Base-by-base conservation (phyloP, 2,329 filamentous ascomycete species). In the Claviceps sp. region DNA sequence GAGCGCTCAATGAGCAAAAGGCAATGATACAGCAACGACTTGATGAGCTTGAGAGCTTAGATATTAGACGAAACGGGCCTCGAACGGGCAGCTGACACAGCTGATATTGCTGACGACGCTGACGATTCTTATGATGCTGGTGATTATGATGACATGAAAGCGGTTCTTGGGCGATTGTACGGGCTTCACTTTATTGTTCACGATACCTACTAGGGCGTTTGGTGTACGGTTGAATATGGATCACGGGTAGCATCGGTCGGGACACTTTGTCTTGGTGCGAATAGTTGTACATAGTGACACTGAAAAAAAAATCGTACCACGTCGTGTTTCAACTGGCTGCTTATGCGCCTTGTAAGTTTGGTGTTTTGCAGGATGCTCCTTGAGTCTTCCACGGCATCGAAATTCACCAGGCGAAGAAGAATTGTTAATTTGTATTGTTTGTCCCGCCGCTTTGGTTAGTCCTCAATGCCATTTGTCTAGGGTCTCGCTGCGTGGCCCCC, bases 11-110 rank as follows among this genome's bases (percentile, higher is more conserved):
- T 20, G 62, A 61, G n/a, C 65, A 68, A 34, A 67, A 68, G 49
- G 64, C 59, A 11, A 60, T 59, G 14, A 67, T 69, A 24, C 63
- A 67, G 52, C 63, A 62, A 18, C 65, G 66, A 16, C 62, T 68
- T 18, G 61, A 67, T 43, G 61, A 68, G 57, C 52, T 69, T 49
- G 62, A 67, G 52, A 52, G 48, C 20, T 22, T 22, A 5, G 43
- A 52, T 36, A 44, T 20, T n/a, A 22, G 40, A 24, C 37, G 36
- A 52, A 20, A 44, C 13, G 36, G n/a, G 37, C 20, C 43, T 40
- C 26, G 38, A 30, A n/a, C 2, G 22, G 30, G 20, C 38, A 47
- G 20, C 16, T 42, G 24, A 44, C 6, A n/a, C 30, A 22, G 46
- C 13, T 40, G 38, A n/a, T n/a, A 8, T 14, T 40, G 43, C 8